Conservation (phyloP, 495 filamentous ascomycete genomes). For the Aspergillus bertholletiae region DNA sequence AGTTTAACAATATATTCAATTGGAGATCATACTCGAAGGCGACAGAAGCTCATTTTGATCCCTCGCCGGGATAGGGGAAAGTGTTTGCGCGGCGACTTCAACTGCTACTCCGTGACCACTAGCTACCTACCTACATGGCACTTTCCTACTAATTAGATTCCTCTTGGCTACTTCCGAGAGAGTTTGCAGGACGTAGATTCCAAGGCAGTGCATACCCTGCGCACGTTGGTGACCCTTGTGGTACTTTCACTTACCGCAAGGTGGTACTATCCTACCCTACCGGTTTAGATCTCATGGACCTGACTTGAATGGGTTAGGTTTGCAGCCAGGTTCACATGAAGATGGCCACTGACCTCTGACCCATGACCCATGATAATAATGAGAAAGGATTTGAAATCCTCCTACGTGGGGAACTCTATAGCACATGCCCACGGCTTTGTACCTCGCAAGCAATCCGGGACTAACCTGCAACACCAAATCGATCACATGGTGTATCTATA, state of each 20-base stretch:
- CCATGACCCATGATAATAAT: not conserved
- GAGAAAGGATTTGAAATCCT: not conserved
- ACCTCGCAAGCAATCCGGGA: not conserved
- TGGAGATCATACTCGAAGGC: conserved; percentile 10
- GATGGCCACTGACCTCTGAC: not conserved
- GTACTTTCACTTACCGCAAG: not conserved
- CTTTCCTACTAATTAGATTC: not conserved
- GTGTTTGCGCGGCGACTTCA: not conserved
- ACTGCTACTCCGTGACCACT: not conserved
- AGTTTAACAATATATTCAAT: conserved; percentile 19
- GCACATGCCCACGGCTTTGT: not conserved
- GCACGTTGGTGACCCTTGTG: not conserved
- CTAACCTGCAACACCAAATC: not conserved
- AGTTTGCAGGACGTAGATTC: not conserved
- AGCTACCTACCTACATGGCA: not conserved
- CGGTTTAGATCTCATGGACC: not conserved
- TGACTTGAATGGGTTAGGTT: not conserved
- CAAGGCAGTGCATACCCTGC: not conserved
- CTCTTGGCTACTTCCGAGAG: not conserved
- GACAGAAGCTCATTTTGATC: not conserved
- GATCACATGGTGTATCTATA: not conserved
- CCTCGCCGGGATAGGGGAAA: not conserved
- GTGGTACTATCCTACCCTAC: not conserved
- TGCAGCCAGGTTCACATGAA: not conserved
- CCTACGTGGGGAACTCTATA: not conserved